Conservation (phyloP, 768 basidiomycete genomes). For the Candolleomyces aberdarensis region DNA sequence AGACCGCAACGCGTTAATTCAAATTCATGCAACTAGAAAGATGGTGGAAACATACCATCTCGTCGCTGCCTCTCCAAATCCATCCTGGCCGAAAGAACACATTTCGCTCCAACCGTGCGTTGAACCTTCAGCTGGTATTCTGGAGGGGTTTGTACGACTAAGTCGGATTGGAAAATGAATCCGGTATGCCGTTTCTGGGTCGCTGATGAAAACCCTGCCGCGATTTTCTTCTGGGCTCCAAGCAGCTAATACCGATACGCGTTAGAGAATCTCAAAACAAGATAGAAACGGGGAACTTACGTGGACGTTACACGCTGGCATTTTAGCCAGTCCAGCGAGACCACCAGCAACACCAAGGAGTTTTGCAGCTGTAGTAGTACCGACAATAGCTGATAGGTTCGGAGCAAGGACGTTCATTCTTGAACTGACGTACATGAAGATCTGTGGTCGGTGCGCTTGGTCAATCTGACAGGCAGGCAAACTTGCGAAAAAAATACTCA, state of each 20-base stretch:
- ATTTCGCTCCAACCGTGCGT: constrained; percentile 91
- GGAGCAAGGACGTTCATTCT: constrained; percentile 98
- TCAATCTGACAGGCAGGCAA: not conserved
- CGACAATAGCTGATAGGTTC: constrained; percentile 97
- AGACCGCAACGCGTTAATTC: constrained; percentile 1
- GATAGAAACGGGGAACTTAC: constrained; percentile 42
- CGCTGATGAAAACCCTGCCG: constrained; percentile 85
- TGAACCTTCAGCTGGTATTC: constrained; percentile 93
- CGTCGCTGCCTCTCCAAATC: constrained; percentile 83
- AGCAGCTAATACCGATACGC: constrained; percentile 56
- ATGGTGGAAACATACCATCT: constrained; percentile 54
- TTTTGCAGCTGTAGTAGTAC: constrained; percentile 98
- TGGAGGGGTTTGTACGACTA: constrained; percentile 79
- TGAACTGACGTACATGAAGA: constrained; percentile 98
- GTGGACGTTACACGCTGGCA: constrained; percentile 94
- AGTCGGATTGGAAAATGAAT: constrained; percentile 92
- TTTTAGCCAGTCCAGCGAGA: constrained; percentile 83
- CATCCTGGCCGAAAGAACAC: constrained; percentile 86
- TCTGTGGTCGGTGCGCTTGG: constrained; percentile 42
- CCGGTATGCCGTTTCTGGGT: constrained; percentile 92
- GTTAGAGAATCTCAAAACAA: too few relatives aligned
- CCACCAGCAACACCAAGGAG: constrained; percentile 96
- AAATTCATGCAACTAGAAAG: not conserved
- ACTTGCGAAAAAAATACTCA: constrained; percentile 21
- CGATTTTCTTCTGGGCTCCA: constrained; percentile 90